Evolutionary conservation across 805 yeast genomes (phyloP).

Genomic region (Spathaspora passalidarum): DNA sequence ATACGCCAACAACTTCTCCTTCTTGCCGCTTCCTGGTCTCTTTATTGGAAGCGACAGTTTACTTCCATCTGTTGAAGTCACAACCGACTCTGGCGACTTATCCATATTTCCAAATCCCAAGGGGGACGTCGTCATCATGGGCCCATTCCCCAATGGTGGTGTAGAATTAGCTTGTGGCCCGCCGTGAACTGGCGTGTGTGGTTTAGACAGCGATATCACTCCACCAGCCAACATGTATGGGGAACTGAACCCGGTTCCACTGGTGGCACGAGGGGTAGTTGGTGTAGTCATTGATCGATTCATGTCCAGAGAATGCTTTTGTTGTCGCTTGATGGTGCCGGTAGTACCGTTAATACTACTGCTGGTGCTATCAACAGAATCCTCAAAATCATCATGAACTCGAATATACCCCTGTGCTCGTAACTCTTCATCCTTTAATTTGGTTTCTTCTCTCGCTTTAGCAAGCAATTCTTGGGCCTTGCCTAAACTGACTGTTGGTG

Average conservation of each 20-base stretch:
- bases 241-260: conserved; percentile 54
- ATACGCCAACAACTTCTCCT: conserved; percentile 40
- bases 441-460: conserved; percentile 75
- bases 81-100: background rate
- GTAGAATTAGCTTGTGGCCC: too few relatives aligned
- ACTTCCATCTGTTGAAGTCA: background rate
- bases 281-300: background rate
- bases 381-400: conserved; percentile 18
- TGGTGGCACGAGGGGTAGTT: conserved; percentile 6
- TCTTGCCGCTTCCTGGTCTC: background rate
- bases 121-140: background rate
- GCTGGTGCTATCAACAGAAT: background rate
- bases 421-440: conserved; percentile 49
- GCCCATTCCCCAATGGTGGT: too few relatives aligned
- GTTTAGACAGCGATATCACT: conserved; percentile 46
- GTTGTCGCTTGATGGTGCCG: background rate
- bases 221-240: conserved; percentile 70
- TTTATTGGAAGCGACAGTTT: background rate
- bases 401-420: conserved; percentile 40
- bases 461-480: conserved; percentile 85
- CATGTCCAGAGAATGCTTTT: background rate
- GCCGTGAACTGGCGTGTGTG: conserved; percentile 19
- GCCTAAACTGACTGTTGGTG: conserved; percentile 89
- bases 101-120: background rate
- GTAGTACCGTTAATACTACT: background rate